Evolutionary conservation across 345 rosid species (phyloP).

Genomic region (Pelargonium nanum): DNA sequence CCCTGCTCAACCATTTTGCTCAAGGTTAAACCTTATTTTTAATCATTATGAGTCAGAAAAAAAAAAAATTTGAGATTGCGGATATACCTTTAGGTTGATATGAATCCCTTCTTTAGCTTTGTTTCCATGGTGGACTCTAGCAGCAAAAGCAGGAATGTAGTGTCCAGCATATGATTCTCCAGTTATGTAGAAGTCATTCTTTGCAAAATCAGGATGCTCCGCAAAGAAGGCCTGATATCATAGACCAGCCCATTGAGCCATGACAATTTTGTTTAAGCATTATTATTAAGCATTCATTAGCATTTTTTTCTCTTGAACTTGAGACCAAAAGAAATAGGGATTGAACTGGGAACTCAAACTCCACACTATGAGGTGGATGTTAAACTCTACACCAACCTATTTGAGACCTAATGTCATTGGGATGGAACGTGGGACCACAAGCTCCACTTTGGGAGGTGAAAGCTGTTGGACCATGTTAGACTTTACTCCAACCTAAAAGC

Average conservation of each 20-base stretch:
- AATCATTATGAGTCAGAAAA: background rate
- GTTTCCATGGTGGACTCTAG: slow-evolving; percentile 84
- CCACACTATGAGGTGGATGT: background rate
- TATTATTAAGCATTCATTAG: background rate
- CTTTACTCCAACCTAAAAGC: no score
- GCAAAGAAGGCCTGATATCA: slow-evolving; percentile 64
- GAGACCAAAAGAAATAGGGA: background rate
- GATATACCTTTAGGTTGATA: slow-evolving; percentile 70
- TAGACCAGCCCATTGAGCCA: slow-evolving; percentile 10
- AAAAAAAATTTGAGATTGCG: background rate
- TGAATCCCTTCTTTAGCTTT: slow-evolving; percentile 85
- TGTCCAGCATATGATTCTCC: slow-evolving; percentile 99
- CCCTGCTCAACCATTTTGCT: slow-evolving; percentile 45
- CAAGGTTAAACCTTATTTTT: slow-evolving; percentile 7
- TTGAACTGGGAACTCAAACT: background rate
- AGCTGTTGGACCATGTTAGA: no score
- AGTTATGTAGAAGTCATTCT: slow-evolving; percentile 85
- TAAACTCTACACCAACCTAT: no score
- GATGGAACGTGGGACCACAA: background rate
- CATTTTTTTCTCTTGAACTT: background rate
- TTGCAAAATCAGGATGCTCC: slow-evolving; percentile 70
- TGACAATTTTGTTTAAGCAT: background rate
- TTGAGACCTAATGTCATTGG: background rate
- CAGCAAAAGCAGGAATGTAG: slow-evolving; percentile 95
- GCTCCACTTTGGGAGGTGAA: background rate